These are phyloP conservation scores for Camelina sativa DNA, from an alignment of 345 rosid species.

Conservation along the genomic window DNA sequence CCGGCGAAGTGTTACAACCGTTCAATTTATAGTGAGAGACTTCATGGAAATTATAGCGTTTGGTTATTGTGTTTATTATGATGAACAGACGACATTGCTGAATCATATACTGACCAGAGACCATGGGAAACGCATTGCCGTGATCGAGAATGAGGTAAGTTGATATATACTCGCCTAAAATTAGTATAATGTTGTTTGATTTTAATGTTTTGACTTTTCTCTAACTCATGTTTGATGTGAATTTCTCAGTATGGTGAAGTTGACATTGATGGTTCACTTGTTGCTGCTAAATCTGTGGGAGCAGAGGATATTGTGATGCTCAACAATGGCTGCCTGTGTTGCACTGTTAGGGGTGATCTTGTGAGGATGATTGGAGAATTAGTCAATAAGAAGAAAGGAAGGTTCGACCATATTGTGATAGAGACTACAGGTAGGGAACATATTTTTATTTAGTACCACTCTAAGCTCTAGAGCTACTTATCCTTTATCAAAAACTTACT, in stretches of 20 bases:
- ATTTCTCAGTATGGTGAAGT: slow-evolving; percentile 83
- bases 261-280: slow-evolving; percentile 94
- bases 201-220: not conserved
- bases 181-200: not conserved
- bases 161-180: not conserved
- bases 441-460: not conserved
- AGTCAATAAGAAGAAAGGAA: slow-evolving; percentile 80
- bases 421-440: slow-evolving; percentile 80
- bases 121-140: slow-evolving; percentile 96
- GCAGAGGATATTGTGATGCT: slow-evolving; percentile 93
- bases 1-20: not conserved
- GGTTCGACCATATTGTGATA: slow-evolving; percentile 87
- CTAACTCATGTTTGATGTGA: slow-evolving; percentile 2
- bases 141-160: slow-evolving; percentile 91
- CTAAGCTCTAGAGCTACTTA: not conserved
- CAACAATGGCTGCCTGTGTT: slow-evolving; percentile 96
- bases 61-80: not conserved
- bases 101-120: slow-evolving; percentile 94
- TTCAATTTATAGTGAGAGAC: not conserved
- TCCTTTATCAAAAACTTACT: not conserved
- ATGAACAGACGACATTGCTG: slow-evolving; percentile 80
- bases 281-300: slow-evolving; percentile 86
- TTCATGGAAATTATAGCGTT: not conserved
- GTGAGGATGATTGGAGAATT: slow-evolving; percentile 91
- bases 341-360: slow-evolving; percentile 98